These are phyloP conservation scores for Protomyces macrosporus DNA, from an alignment of 1,139 yeast genomes.

Conservation along the genomic window DNA sequence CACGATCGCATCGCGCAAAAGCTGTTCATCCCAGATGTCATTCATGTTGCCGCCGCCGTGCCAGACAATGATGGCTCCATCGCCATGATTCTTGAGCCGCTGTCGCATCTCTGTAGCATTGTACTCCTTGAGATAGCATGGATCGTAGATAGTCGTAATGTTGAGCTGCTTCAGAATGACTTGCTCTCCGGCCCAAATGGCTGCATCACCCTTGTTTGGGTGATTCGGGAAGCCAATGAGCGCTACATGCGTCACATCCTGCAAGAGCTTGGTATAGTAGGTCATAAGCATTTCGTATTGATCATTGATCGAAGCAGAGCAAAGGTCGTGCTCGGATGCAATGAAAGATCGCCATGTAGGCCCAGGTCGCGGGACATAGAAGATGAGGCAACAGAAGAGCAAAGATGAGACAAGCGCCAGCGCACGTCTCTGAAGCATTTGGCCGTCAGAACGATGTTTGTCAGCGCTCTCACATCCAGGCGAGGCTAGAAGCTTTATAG, in stretches of 20 bases:
- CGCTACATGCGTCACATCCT: not conserved
- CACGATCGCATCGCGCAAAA: not conserved
- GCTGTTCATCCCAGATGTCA: not conserved
- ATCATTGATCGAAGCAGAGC: not conserved
- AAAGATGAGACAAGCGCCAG: too few relatives aligned
- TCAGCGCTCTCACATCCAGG: too few relatives aligned
- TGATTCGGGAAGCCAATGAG: constrained; percentile 2
- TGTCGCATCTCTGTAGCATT: not conserved
- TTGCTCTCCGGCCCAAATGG: constrained; percentile 12
- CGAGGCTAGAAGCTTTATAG: too few relatives aligned
- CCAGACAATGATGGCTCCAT: not conserved
- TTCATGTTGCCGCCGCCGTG: constrained; percentile 15
- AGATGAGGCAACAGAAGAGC: too few relatives aligned
- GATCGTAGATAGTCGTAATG: constrained; percentile 1
- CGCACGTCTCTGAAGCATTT: too few relatives aligned
- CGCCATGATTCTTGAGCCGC: not conserved
- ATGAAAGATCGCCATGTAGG: too few relatives aligned
- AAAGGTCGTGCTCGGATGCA: not conserved
- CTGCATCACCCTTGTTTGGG: constrained; percentile 20
- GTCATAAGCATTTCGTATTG: not conserved
- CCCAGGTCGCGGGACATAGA: too few relatives aligned
- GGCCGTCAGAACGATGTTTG: too few relatives aligned
- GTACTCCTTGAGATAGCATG: not conserved
- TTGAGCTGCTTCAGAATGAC: not conserved
- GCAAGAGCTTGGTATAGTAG: not conserved